A percentile compares a stretch with the other conserved stretches of the same genome.
phyloP scores from a whole-genome alignment of 768 basidiomycete genomes.

The Mycena pura region DNA sequence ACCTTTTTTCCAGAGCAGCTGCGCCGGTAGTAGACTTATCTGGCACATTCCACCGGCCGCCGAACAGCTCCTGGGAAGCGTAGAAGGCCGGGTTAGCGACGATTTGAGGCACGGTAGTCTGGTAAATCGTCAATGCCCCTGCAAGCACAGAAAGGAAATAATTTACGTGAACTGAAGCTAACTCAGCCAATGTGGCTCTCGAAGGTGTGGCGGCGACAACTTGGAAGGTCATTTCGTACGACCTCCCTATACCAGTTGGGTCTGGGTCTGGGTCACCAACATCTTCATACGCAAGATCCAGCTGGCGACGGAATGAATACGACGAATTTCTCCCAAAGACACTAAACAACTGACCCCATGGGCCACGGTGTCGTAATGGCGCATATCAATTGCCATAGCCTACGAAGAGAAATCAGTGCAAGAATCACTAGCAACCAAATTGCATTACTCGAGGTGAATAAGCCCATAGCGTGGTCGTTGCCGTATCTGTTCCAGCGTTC shows the following conservation, averaged over 20 bases:
- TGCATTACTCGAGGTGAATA: slow-evolving; percentile 42
- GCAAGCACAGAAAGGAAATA: background rate
- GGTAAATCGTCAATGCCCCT: background rate
- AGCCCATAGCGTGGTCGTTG: slow-evolving; percentile 44
- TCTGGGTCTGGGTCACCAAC: slow-evolving; percentile 46
- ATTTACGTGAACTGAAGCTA: slow-evolving; percentile 40
- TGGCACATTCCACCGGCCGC: slow-evolving; percentile 46
- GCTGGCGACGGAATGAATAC: slow-evolving; percentile 22
- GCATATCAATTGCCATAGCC: slow-evolving; percentile 45
- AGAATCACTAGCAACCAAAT: background rate
- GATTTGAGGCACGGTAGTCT: slow-evolving; percentile 43
- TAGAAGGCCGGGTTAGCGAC: slow-evolving; percentile 44
- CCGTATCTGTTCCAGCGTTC: slow-evolving; percentile 35
- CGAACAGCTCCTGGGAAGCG: slow-evolving; percentile 43
- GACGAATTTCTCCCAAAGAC: background rate
- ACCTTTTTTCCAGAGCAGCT: slow-evolving; percentile 41
- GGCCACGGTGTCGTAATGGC: slow-evolving; percentile 46
- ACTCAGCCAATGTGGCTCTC: slow-evolving; percentile 33
- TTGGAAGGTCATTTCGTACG: slow-evolving; percentile 43
- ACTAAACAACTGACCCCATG: slow-evolving; percentile 38
- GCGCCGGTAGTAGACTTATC: slow-evolving; percentile 39
- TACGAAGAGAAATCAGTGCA: background rate
- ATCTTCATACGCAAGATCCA: slow-evolving; percentile 47
- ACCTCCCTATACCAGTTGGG: slow-evolving; percentile 45
- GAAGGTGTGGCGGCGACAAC: slow-evolving; percentile 43